These are phyloP conservation scores for Mycena galericulata DNA, from an alignment of 768 basidiomycete species.

Conservation along the genomic window DNA sequence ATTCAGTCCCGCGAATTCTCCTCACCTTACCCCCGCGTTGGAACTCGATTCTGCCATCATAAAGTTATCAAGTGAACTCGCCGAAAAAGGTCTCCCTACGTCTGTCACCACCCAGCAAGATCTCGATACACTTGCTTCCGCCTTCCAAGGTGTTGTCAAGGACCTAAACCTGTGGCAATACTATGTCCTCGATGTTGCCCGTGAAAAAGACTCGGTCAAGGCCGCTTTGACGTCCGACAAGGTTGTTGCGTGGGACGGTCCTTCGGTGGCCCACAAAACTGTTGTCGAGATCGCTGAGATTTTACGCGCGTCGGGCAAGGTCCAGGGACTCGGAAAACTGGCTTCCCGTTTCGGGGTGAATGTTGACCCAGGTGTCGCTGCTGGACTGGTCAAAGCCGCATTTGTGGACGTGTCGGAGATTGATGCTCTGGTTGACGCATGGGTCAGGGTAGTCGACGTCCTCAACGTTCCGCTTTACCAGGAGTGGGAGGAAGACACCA, in stretches of 20 bases:
- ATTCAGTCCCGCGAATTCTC: constrained; percentile 90
- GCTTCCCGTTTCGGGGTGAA: constrained; percentile 75
- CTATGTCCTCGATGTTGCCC: constrained; percentile 84
- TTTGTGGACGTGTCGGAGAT: constrained; percentile 60
- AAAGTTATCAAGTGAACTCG: constrained; percentile 78
- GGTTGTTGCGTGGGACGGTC: constrained; percentile 70
- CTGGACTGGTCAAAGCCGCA: constrained; percentile 81
- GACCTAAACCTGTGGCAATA: constrained; percentile 90
- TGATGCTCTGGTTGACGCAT: constrained; percentile 73
- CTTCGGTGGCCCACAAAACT: constrained; percentile 67
- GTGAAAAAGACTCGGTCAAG: constrained; percentile 71
- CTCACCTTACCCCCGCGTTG: constrained; percentile 91
- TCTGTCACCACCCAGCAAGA: constrained; percentile 73
- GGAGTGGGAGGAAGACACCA: constrained; percentile 89
- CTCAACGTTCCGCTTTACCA: constrained; percentile 90
- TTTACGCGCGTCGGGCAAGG: constrained; percentile 62
- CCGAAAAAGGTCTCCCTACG: constrained; percentile 78
- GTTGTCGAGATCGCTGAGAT: constrained; percentile 76
- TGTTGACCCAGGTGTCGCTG: constrained; percentile 73
- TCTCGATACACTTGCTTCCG: constrained; percentile 71
- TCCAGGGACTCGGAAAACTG: constrained; percentile 70
- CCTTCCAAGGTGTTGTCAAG: constrained; percentile 71
- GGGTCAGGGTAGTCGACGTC: constrained; percentile 84
- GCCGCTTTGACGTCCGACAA: constrained; percentile 63
- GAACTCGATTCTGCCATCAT: constrained; percentile 92